Percentiles rank a stretch among this genome's conserved stretches.
Conservation (phyloP, 805 yeast species). For the Saccharomycopsis javanensis region DNA sequence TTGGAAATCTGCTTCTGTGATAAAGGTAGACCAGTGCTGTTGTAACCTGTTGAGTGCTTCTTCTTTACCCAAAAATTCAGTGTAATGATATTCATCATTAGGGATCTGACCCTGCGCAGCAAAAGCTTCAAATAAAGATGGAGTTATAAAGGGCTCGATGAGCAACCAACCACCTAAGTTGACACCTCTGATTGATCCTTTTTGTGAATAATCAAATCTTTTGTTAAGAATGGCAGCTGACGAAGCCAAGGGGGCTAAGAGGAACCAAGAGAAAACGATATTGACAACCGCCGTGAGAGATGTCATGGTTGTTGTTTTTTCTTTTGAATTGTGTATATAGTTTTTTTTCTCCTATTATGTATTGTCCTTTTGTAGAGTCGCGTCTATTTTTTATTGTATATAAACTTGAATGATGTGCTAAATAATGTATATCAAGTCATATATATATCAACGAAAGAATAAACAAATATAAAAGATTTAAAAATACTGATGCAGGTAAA, state of each 20-base stretch:
- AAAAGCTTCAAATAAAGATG: constrained; percentile 43
- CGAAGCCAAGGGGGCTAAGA: neutral
- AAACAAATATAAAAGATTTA: too few relatives aligned
- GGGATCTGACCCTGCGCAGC: constrained; percentile 34
- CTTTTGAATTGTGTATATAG: too few relatives aligned
- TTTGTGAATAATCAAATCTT: constrained; percentile 13
- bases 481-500: too few relatives aligned
- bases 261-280: neutral
- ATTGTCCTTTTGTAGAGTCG: neutral
- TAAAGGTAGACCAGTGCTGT: constrained; percentile 49
- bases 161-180: constrained; percentile 67
- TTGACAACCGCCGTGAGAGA: neutral
- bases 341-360: too few relatives aligned
- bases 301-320: neutral
- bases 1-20: constrained; percentile 47
- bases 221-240: neutral
- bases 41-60: constrained; percentile 35
- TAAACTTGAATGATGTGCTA: too few relatives aligned
- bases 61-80: constrained; percentile 38
- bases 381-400: neutral
- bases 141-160: constrained; percentile 62
- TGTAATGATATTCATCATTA: constrained; percentile 51
- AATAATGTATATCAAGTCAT: too few relatives aligned
- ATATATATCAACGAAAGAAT: too few relatives aligned
- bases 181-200: constrained; percentile 31